Evolutionary conservation across 169 alveolate species (phyloP).

Genomic region (Cytauxzoon felis): DNA sequence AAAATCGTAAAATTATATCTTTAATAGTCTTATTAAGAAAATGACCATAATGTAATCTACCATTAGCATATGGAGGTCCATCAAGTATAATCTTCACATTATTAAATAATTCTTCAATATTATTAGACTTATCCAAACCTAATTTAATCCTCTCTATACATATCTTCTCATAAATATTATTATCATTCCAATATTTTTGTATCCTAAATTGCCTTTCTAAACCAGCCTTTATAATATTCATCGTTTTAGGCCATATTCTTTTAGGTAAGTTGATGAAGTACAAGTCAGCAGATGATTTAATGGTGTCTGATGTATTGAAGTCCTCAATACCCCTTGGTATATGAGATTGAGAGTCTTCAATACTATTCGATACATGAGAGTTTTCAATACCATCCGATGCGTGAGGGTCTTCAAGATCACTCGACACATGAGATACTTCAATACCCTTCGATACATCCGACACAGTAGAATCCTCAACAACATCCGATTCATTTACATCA

Average conservation of each 20-base stretch:
- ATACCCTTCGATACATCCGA: no score
- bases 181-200: conserved; percentile 57
- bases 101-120: background rate
- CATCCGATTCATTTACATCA: background rate
- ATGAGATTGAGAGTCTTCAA: no score
- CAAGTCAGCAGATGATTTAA: background rate
- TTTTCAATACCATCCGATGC: no score
- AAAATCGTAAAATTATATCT: conserved; percentile 73
- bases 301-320: no score
- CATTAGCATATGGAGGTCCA: conserved; percentile 89
- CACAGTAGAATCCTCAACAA: no score
- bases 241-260: conserved; percentile 44
- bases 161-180: conserved; percentile 32
- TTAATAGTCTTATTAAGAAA: conserved; percentile 80
- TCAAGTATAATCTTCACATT: conserved; percentile 66
- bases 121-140: background rate
- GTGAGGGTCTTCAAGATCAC: no score
- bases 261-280: conserved; percentile 37
- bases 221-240: conserved; percentile 25
- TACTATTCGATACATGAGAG: no score
- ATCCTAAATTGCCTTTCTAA: conserved; percentile 50
- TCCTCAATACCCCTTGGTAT: no score
- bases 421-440: no score
- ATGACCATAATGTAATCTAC: conserved; percentile 84
- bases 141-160: conserved; percentile 11